Base-by-base conservation (phyloP, 331 rosid species). In the Quercus phellos region DNA sequence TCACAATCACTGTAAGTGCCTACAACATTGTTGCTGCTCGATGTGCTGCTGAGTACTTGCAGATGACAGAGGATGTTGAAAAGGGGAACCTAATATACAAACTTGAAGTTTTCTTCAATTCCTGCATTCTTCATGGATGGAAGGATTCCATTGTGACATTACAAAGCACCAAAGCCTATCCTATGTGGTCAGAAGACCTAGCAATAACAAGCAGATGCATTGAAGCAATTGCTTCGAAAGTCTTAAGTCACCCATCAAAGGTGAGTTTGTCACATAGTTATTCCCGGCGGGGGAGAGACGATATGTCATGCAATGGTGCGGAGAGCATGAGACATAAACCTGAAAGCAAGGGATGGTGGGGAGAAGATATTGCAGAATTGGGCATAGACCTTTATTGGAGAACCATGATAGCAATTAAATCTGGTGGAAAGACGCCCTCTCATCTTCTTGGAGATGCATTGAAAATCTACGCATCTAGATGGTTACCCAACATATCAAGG, bases 301-400 rank as follows among this genome's bases (percentile, higher is more conserved):
- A 87, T 53, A 35, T 84, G 9, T 92, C 98, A 2, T 90, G 97
- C 86, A 90, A 94, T 74, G 97, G 97, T 12, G 79, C 81, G 0
- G 94, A 91, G 72, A 90, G 88, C 68, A 70, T 79, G 75, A 86
- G 89, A 70, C 84, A 84, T 71, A 91, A 82, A 74, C 78, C 85
- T 42, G 84, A 81, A 70, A 86, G 74, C 78, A 88, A 80, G 51
- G 99, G 98, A 8, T 95, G 99, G 98, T 95, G 99, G 99, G 99
- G 91, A 74, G 97, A 93, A 76, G 99, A 95, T 76, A 78, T 95
- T 38, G 97, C 99, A 61, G 99, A 95, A 82, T 74, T 95, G 78
- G 90, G 96, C 80, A 89, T 95, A 76, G 99, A 93, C 80, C 92
- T 95, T 10, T 95, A 89, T 51, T 95, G 98, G 99, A 91, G 99